Evolutionary conservation across 306 rosid genomes (phyloP).

Genomic region (Pyrus pyrifolia): DNA sequence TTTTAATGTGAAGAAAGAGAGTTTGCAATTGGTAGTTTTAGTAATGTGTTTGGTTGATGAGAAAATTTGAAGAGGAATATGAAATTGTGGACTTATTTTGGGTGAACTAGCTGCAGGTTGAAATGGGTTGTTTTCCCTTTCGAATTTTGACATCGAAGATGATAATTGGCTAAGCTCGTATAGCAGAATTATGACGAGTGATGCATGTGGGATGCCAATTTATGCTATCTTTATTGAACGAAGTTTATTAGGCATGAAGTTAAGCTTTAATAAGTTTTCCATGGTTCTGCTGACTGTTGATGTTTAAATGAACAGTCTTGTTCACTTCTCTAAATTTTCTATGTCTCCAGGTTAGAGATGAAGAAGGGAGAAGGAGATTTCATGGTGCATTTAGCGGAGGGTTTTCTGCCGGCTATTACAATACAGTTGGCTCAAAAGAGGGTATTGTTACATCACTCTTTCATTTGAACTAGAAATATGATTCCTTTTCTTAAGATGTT

Average conservation of each 20-base stretch:
- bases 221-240: not conserved
- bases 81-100: not conserved
- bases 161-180: not conserved
- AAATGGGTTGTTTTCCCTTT: not conserved
- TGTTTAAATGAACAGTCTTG: not conserved
- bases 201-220: not conserved
- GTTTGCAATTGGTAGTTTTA: not conserved
- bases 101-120: not conserved
- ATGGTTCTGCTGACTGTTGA: not conserved
- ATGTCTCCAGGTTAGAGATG: constrained; percentile 71
- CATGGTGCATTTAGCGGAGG: constrained; percentile 98
- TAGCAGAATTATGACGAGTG: not conserved
- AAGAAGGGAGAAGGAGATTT: constrained; percentile 96
- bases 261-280: not conserved
- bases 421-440: constrained; percentile 86
- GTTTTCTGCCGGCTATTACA: constrained; percentile 89
- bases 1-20: not conserved
- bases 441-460: constrained; percentile 34
- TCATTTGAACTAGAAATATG: not conserved
- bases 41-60: not conserved
- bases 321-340: not conserved
- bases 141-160: not conserved
- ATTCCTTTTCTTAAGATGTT: not conserved
- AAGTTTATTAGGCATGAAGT: not conserved
- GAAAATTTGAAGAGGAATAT: not conserved